These are phyloP conservation scores for Neurospora tetraspora DNA, from an alignment of 495 filamentous ascomycete species.

Conservation along the genomic window DNA sequence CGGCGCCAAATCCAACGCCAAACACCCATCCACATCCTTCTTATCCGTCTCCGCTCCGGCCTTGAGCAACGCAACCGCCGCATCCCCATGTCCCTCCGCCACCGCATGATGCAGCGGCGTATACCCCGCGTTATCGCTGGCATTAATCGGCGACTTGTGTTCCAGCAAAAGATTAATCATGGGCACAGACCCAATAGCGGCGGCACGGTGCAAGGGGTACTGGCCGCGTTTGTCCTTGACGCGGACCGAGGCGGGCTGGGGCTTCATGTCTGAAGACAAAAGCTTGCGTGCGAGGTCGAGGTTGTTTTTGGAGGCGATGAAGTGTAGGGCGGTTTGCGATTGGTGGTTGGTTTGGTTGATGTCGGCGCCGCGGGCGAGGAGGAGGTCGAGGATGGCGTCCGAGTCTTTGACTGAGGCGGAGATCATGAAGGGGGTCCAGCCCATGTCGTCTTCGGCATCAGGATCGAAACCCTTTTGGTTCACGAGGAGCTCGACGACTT, in stretches of 20 bases:
- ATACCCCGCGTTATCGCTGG: slow-evolving; percentile 71
- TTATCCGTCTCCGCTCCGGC: slow-evolving; percentile 77
- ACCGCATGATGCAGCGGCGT: slow-evolving; percentile 92
- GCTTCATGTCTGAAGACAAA: slow-evolving; percentile 46
- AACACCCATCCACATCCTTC: slow-evolving; percentile 57
- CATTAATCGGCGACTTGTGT: slow-evolving; percentile 72
- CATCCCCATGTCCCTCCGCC: slow-evolving; percentile 87
- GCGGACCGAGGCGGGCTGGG: slow-evolving; percentile 57
- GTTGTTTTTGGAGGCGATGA: slow-evolving; percentile 81
- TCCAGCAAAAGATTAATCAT: slow-evolving; percentile 75
- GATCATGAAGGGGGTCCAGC: slow-evolving; percentile 96
- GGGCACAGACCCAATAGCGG: slow-evolving; percentile 77
- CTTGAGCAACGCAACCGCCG: slow-evolving; percentile 71
- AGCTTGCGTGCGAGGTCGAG: slow-evolving; percentile 72
- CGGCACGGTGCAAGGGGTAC: slow-evolving; percentile 80
- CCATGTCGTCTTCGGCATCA: slow-evolving; percentile 81
- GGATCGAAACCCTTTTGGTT: slow-evolving; percentile 69
- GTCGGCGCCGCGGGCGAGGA: slow-evolving; percentile 74
- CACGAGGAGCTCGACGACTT: slow-evolving; percentile 63
- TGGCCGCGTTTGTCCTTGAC: slow-evolving; percentile 81
- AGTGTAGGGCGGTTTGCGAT: slow-evolving; percentile 73
- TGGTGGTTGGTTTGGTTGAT: slow-evolving; percentile 43
- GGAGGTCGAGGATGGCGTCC: slow-evolving; percentile 58
- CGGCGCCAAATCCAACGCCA: slow-evolving; percentile 76
- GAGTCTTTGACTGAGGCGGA: slow-evolving; percentile 67